Base-by-base conservation (phyloP, 75 land plant species). In the Azolla pinnata region DNA sequence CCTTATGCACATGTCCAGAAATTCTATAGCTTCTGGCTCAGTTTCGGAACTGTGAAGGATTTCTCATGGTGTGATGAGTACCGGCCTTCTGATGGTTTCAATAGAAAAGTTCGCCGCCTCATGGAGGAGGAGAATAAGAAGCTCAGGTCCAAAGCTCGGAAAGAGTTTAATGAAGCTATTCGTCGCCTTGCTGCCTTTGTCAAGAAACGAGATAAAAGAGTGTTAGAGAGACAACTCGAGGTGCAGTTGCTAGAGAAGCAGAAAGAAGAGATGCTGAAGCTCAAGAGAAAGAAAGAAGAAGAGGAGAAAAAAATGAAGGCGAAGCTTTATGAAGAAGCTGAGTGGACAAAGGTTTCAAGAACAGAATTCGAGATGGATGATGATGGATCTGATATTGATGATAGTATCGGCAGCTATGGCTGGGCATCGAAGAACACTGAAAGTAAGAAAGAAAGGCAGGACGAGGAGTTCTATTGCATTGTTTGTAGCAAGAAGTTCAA, bases 71-170 rank as follows among this genome's bases (percentile, higher is more conserved):
- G 75, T 1, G 96, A 89, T 55, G 66, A 85, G 81, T 89, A 83
- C 31, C 71, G 74, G 61, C 65, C 66, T 2, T 56, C 71, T 60
- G 74, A 68, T 0, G 90, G 87, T n/a, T 57, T 60, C 0, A 83
- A 79, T 44, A 31, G 90, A 57, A 81, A 82, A 67, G 57, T 74
- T 3, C 68, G 96, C 63, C 44, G 98, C 58, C 44, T 79, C 0
- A 81, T 86, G 90, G 98, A 93, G 71, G 98, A 93, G 57, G 98
- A 88, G 78, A 93, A 89, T 58, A 83, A 72, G 77, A 92, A 92
- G 78, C n/a, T 72, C 31, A 61, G 98, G 73, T 83, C 73, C 68
- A 86, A 85, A 71, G 89, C 83, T 10, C 81, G 47, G 53, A 75
- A 81, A 70, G 98, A 85, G 64, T 93, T 71, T 48, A 93, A 83